Evolutionary conservation across 2,329 filamentous ascomycete species (phyloP), one percentile per base, ranked within the genome.

Genomic region (Fusarium tuaranense): DNA sequence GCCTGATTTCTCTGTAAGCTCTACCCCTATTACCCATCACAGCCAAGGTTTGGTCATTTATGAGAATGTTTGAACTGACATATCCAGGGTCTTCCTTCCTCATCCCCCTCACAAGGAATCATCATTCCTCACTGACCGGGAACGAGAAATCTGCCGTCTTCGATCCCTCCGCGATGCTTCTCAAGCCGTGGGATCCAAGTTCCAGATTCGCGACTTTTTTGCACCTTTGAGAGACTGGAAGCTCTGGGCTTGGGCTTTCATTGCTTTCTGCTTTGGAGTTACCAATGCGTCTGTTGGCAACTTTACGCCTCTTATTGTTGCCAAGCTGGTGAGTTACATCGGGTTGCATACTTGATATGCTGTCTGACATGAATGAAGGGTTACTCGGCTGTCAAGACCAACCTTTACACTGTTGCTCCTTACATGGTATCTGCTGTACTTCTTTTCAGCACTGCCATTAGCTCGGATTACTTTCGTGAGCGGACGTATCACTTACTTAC

Each of bases 231-330:
- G 53, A 18, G 53, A 58, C 53, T 58, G 53, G 53, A 58, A 58
- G 20, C 53, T 58, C 3, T 38, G 53, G 53, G n/a, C 30, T 5
- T 58, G 32, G 53, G 20, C 53, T 12, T 58, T 58, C 8, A 58
- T 58, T 6, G 53, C 53, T 7, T 58, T 58, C 5, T 58, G 53
- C 53, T 58, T 58, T 7, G 53, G 53, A 2, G 53, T 58, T 25
- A 58, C 53, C 2, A 58, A 58, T 58, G 32, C 53, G 18, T 58
- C 53, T 10, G 53, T 58, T 14, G 53, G 53, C 1, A 58, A 58
- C 32, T 58, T 58, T 58, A 58, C 53, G 14, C 53, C 53, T 58
- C 53, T 58, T 34, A 58, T 58, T 25, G 53, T 58, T 58, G 53
- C 53, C 14, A 58, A 58, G 53, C 32, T 58, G n/a, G 53, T 58